These are phyloP conservation scores for Vitis hybrid DNA, from an alignment of 177 flowering plant species.

Conservation along the genomic window DNA sequence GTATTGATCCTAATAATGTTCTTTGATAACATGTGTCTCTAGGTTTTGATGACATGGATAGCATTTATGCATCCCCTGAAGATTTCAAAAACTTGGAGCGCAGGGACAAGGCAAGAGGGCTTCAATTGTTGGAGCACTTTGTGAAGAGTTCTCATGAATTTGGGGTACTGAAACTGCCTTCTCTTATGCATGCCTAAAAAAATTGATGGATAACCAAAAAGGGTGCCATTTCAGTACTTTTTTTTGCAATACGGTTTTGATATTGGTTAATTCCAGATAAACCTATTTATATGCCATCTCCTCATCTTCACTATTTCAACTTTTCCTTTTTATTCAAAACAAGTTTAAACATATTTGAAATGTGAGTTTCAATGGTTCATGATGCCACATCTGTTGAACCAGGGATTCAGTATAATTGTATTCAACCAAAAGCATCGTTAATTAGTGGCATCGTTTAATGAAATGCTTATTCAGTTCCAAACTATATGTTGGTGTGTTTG, in stretches of 20 bases:
- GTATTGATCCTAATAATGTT: background rate
- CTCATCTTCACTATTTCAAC: too few species aligned
- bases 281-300: too few species aligned
- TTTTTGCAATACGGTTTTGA: too few species aligned
- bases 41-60: constrained; percentile 92
- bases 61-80: constrained; percentile 87
- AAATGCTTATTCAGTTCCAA: background rate
- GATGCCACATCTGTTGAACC: too few species aligned
- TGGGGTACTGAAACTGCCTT: constrained; percentile 47
- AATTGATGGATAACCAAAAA: too few species aligned
- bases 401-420: too few species aligned
- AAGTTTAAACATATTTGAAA: too few species aligned
- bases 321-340: too few species aligned
- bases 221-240: too few species aligned
- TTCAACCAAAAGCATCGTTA: background rate
- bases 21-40: constrained; percentile 4
- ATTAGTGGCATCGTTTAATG: background rate
- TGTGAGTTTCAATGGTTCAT: too few species aligned
- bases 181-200: too few species aligned
- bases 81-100: constrained; percentile 59
- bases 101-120: constrained; percentile 68
- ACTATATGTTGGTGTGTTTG: constrained; percentile 6
- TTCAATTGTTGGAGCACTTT: constrained; percentile 84
- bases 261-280: too few species aligned
- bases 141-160: constrained; percentile 69